Evolutionary conservation across 2,329 filamentous ascomycete species (phyloP).

Genomic region (Aspergillus sp.): DNA sequence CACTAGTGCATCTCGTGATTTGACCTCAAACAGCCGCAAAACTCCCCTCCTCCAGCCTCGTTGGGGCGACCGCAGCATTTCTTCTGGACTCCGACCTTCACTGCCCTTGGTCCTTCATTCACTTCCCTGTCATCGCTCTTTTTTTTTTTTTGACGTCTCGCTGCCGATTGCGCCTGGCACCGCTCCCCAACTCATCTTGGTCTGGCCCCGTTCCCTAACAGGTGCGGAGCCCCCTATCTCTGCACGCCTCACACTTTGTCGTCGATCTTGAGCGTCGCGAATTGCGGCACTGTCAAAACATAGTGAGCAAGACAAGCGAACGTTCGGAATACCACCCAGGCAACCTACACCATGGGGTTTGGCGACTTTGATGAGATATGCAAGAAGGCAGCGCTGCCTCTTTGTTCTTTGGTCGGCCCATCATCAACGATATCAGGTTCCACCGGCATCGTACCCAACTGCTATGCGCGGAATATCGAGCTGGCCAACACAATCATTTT

Average conservation of each 20-base stretch:
- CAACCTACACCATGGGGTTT: constrained; percentile 62
- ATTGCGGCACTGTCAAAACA: no score
- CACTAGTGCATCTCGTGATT: constrained; percentile 28
- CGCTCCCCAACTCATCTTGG: constrained; percentile 3
- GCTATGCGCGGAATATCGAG: constrained; percentile 93
- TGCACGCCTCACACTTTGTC: neutral
- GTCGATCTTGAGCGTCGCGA: neutral
- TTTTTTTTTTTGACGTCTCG: neutral
- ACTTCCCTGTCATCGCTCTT: neutral
- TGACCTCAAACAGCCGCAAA: constrained; percentile 14
- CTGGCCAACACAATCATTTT: constrained; percentile 98
- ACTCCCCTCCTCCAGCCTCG: constrained; percentile 25
- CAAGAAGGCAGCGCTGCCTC: constrained; percentile 76
- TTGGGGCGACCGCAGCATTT: constrained; percentile 30
- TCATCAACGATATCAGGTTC: constrained; percentile 61
- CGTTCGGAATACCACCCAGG: neutral
- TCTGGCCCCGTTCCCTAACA: neutral
- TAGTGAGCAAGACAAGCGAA: neutral
- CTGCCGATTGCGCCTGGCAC: neutral
- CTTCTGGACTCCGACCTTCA: constrained; percentile 1
- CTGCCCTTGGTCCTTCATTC: constrained; percentile 19
- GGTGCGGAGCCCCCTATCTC: constrained; percentile 8
- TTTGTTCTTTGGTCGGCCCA: constrained; percentile 82
- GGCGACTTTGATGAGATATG: constrained; percentile 89
- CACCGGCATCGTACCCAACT: constrained; percentile 81